phyloP scores from a whole-genome alignment of 2,329 filamentous ascomycete species.

The Rhexocercosporidium sp. region DNA sequence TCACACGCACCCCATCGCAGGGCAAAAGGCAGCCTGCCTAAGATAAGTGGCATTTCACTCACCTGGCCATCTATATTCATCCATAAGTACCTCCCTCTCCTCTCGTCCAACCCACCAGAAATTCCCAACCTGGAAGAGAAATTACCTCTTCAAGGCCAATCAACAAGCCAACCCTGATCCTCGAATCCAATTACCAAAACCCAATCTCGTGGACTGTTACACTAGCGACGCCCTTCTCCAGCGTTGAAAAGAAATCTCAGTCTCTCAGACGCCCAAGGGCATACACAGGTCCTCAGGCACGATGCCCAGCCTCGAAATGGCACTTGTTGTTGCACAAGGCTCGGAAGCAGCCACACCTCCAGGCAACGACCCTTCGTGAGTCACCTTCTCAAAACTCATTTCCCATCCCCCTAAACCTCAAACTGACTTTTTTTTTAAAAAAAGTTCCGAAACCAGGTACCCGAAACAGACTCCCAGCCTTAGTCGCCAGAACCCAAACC shows the following conservation, averaged over 20 bases:
- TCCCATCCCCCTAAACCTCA: background rate
- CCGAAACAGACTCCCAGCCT: background rate
- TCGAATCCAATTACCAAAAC: background rate
- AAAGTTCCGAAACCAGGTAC: slow-evolving; percentile 11
- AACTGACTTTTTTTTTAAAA: background rate
- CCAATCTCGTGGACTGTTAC: background rate
- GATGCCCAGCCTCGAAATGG: slow-evolving; percentile 6
- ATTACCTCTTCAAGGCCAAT: background rate
- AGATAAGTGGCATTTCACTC: background rate
- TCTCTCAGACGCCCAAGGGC: background rate
- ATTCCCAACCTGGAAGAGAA: background rate
- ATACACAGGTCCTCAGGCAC: background rate
- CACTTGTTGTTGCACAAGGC: background rate
- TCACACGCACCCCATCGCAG: background rate
- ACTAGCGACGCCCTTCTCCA: background rate
- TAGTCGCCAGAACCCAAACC: background rate
- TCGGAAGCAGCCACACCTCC: slow-evolving; percentile 5
- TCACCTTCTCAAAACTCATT: slow-evolving; percentile 9
- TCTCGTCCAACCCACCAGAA: background rate
- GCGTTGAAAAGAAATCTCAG: background rate
- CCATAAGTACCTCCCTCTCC: background rate
- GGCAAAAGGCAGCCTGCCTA: background rate
- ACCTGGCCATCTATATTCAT: no score
- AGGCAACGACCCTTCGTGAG: slow-evolving; percentile 24
- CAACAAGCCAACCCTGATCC: background rate